phyloP scores from a whole-genome alignment of 1,284 basidiomycete genomes.

The Papiliotrema nemorosa region DNA sequence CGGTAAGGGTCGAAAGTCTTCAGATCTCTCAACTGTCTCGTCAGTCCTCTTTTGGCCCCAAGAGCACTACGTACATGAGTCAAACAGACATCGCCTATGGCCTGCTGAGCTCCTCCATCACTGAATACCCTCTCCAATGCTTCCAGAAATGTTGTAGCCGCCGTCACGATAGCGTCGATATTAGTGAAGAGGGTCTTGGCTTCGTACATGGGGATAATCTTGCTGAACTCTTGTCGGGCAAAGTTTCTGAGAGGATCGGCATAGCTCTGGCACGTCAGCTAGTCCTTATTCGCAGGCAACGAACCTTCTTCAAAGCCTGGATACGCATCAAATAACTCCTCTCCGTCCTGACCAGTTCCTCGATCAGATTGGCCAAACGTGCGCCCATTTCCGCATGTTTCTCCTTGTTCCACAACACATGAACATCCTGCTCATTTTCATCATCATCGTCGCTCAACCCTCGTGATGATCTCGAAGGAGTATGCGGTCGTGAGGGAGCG shows the following conservation, averaged over 20 bases:
- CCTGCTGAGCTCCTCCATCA: constrained; percentile 56
- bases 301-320: constrained; percentile 40
- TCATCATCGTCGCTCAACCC: constrained; percentile 6
- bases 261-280: constrained; percentile 57
- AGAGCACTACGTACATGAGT: constrained; percentile 57
- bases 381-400: constrained; percentile 35
- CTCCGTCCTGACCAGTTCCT: constrained; percentile 47
- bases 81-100: constrained; percentile 79
- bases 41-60: neutral
- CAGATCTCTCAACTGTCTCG: constrained; percentile 62
- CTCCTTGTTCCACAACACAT: constrained; percentile 18
- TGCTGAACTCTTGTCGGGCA: constrained; percentile 74
- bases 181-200: constrained; percentile 92
- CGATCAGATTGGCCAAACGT: constrained; percentile 29
- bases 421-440: constrained; percentile 12
- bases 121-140: constrained; percentile 73
- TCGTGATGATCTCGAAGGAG: constrained; percentile 17
- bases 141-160: constrained; percentile 77
- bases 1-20: constrained; percentile 85
- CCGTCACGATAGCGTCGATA: constrained; percentile 79
- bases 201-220: constrained; percentile 82
- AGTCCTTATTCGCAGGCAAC: constrained; percentile 2
- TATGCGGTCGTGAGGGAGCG: constrained; percentile 12
- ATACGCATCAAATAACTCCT: constrained; percentile 44
- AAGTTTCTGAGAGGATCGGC: constrained; percentile 85